Evolutionary conservation across 2,329 filamentous ascomycete species (phyloP), one percentile per base, ranked within the genome.

Genomic region (Fusarium phyllophilum): DNA sequence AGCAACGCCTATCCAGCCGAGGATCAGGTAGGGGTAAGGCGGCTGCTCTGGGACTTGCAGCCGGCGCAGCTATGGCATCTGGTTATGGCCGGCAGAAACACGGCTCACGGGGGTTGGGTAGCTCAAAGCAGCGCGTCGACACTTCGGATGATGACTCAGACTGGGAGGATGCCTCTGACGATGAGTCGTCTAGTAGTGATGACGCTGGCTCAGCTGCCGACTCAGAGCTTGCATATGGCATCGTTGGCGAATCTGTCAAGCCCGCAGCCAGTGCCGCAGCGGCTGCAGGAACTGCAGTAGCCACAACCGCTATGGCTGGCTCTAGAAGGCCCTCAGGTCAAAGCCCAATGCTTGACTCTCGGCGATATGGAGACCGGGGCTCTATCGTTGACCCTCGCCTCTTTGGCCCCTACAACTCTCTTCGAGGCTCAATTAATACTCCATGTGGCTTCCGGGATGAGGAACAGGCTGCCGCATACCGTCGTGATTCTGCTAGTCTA

Each of bases 371-470:
- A 52, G 80, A 83, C 56, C 87, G 86, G 78, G 84, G 81, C 54
- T 88, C 86, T 26, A 80, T 89, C 33, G 89, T 90, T 52, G 89
- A 90, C 71, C 90, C 89, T 18, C 82, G 84, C 68, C 82, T 89
- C 44, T 91, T 91, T 77, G 89, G 89, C 8, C 89, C 88, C 20
- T 82, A 86, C 61, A 92, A 91, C 78, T 91, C 89, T n/a, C 84
- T 91, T 36, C 86, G 84, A 68, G 90, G 86, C 39, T 83, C 85
- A 81, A 84, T 89, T 76, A 87, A 84, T 54, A 82, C 82, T 1
- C 89, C 89, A 14, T 89, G 87, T 72, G 89, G 89, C 18, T 90
- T 89, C 54, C 78, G 70, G 69, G 83, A 85, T 17, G 83, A 85
- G 29, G 73, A 76, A 20, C 68, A 76, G 51, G 55, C 79, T 73